Evolutionary conservation across 116 monocot genomes (phyloP).

Genomic region (Posidonia oceanica): DNA sequence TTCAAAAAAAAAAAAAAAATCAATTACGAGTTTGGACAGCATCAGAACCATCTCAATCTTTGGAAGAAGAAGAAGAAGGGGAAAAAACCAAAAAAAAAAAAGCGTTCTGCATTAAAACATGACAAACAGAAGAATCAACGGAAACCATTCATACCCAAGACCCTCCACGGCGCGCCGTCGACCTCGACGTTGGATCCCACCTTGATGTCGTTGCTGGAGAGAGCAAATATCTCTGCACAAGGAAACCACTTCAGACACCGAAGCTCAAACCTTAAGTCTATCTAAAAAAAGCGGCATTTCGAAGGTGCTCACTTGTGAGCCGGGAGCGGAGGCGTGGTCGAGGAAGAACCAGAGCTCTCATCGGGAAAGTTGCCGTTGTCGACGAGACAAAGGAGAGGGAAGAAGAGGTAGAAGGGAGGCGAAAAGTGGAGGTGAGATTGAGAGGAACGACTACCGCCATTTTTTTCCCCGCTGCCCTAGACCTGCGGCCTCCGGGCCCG

Average conservation of each 20-base stretch:
- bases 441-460: conserved; percentile 37
- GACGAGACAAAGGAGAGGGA: neutral
- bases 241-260: neutral
- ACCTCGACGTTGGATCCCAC: conserved; percentile 89
- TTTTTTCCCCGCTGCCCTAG: too few species aligned
- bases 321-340: conserved; percentile 18
- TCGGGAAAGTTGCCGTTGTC: neutral
- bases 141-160: conserved; percentile 44
- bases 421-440: conserved; percentile 18
- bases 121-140: neutral
- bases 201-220: conserved; percentile 97
- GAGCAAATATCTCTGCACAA: conserved; percentile 59
- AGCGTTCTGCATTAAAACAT: neutral
- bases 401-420: neutral
- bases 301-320: conserved; percentile 27
- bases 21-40: too few species aligned
- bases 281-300: too few species aligned
- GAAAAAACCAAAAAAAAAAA: too few species aligned
- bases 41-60: too few species aligned
- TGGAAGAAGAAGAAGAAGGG: too few species aligned
- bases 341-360: conserved; percentile 10
- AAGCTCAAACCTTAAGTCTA: neutral
- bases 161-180: conserved; percentile 89
- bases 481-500: too few species aligned
- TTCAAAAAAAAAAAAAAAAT: too few species aligned